A percentile compares a stretch with the other conserved stretches of the same genome.
Conservation (phyloP, 805 yeast genomes). For the Yarrowia sp. region DNA sequence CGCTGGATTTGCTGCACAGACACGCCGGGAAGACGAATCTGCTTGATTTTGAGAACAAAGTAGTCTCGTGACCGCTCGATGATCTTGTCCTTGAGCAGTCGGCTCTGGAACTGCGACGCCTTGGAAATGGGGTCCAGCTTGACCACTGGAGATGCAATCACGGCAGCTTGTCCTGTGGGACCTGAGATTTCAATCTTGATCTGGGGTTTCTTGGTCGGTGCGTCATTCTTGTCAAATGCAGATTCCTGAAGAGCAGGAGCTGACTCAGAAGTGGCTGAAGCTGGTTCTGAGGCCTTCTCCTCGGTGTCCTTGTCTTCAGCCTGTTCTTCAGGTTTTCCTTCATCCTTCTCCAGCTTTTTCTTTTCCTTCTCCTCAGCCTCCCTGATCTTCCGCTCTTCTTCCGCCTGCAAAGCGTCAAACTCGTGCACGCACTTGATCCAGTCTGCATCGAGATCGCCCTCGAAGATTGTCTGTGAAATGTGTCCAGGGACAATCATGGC, state of each 20-base stretch:
- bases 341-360: not conserved
- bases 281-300: not conserved
- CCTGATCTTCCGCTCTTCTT: not conserved
- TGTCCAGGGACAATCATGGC: slow-evolving; percentile 80
- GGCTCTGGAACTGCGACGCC: slow-evolving; percentile 51
- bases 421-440: slow-evolving; percentile 58
- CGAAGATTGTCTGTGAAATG: slow-evolving; percentile 62
- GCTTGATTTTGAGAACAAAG: slow-evolving; percentile 68
- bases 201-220: not conserved
- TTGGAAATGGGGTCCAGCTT: slow-evolving; percentile 40
- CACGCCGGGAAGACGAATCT: slow-evolving; percentile 66
- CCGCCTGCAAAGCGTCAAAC: slow-evolving; percentile 37
- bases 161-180: slow-evolving; percentile 1
- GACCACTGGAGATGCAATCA: slow-evolving; percentile 4
- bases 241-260: slow-evolving; percentile 2
- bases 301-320: not conserved
- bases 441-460: slow-evolving; percentile 60
- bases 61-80: slow-evolving; percentile 78
- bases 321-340: not conserved
- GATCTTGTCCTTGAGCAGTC: slow-evolving; percentile 64
- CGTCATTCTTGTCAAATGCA: slow-evolving; percentile 6
- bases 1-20: slow-evolving; percentile 80
- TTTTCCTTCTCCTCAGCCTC: not conserved
- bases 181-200: slow-evolving; percentile 26
- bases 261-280: not conserved